These are phyloP conservation scores for Phytophthora ramorum DNA, from an alignment of 352 stramenopile species.

Conservation along the genomic window DNA sequence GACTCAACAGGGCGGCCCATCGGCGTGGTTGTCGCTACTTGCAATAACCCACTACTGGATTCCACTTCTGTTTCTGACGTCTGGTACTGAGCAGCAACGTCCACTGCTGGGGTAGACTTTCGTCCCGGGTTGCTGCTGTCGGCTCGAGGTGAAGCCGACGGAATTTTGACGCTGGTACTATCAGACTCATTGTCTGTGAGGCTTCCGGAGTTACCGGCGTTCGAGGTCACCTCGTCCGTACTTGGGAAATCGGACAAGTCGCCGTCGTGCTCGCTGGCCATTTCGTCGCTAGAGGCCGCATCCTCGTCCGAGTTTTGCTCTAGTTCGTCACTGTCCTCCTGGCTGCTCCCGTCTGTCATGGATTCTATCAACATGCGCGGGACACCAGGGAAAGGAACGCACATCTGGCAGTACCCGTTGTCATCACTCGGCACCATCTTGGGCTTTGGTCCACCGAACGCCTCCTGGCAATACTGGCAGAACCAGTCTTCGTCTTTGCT, in stretches of 20 bases:
- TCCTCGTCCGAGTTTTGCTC: conserved; percentile 24
- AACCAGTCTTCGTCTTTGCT: conserved; percentile 66
- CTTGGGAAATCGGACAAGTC: conserved; percentile 17
- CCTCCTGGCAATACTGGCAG: conserved; percentile 47
- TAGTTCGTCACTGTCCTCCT: conserved; percentile 18
- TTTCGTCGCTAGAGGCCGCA: conserved; percentile 8
- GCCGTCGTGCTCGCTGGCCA: conserved; percentile 4
- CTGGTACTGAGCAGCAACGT: conserved; percentile 7
- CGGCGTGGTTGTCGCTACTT: background rate
- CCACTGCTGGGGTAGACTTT: background rate
- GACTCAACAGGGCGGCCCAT: conserved; percentile 1
- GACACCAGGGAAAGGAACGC: conserved; percentile 5
- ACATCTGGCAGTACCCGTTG: conserved; percentile 31
- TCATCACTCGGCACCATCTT: conserved; percentile 32
- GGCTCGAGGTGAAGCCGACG: conserved; percentile 2
- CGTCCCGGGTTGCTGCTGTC: background rate
- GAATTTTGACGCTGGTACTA: conserved; percentile 14
- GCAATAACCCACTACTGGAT: background rate
- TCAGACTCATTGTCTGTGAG: conserved; percentile 37
- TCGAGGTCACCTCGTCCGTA: conserved; percentile 16
- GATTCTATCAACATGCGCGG: conserved; percentile 18
- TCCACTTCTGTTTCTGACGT: conserved; percentile 3
- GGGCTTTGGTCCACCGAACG: conserved; percentile 27
- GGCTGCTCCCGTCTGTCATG: conserved; percentile 21
- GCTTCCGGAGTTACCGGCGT: conserved; percentile 8